These are phyloP conservation scores for Cucurbita ficifolia DNA, from an alignment of 306 rosid species.

Conservation along the genomic window DNA sequence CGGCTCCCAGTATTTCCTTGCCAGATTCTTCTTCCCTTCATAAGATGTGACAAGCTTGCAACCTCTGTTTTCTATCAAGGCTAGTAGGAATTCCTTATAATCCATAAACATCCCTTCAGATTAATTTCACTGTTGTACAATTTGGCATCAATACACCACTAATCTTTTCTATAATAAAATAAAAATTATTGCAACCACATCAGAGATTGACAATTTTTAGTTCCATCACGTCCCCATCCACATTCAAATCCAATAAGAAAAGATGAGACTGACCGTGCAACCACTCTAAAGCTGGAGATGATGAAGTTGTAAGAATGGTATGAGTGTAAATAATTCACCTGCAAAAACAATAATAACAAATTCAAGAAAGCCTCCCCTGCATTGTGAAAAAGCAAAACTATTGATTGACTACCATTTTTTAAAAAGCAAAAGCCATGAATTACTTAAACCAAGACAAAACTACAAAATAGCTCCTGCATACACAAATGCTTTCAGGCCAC, in stretches of 20 bases:
- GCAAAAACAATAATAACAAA: slow-evolving; percentile 11
- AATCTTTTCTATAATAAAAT: not conserved
- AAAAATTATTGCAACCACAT: not conserved
- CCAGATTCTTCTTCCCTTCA: not conserved
- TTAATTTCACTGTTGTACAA: not conserved
- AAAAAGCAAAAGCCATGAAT: not conserved
- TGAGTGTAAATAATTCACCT: slow-evolving; percentile 61
- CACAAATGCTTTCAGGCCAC: not conserved
- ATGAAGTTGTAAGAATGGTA: slow-evolving; percentile 63
- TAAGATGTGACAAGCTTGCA: not conserved
- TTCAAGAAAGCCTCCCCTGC: not conserved
- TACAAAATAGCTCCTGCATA: not conserved
- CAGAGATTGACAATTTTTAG: too few relatives aligned
- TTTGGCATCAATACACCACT: not conserved
- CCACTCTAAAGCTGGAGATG: slow-evolving; percentile 72
- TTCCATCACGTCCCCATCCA: not conserved
- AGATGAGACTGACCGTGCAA: slow-evolving; percentile 57
- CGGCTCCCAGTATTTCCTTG: not conserved
- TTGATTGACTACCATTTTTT: not conserved
- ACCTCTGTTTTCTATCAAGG: not conserved
- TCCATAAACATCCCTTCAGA: not conserved
- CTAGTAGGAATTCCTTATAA: not conserved
- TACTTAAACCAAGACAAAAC: not conserved
- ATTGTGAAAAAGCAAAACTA: not conserved
- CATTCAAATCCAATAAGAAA: not conserved